Percentiles rank a stretch among this genome's conserved stretches.
These are phyloP conservation scores for Ormosia semicastrata DNA, from an alignment of 306 rosid genomes.

Conservation along the genomic window DNA sequence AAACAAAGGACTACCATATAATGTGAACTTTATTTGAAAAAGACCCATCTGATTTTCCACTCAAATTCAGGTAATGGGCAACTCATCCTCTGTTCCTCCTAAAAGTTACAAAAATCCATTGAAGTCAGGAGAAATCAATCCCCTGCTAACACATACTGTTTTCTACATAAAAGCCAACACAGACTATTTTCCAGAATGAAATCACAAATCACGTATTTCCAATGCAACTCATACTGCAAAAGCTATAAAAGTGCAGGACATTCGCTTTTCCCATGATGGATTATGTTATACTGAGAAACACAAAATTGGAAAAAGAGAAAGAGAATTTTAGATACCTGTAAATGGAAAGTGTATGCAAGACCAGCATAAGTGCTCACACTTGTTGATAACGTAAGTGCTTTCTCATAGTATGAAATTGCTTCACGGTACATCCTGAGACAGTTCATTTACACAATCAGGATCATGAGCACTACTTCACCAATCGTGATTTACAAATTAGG, in stretches of 20 bases:
- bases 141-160: neutral
- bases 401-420: constrained; percentile 83
- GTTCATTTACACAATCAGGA: constrained; percentile 20
- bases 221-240: neutral
- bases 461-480: constrained; percentile 10
- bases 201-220: neutral
- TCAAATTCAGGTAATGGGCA: neutral
- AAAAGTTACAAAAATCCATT: constrained; percentile 2
- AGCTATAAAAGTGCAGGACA: neutral
- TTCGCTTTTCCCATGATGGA: neutral
- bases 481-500: neutral
- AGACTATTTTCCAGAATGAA: neutral
- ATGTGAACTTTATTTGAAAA: neutral
- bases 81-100: neutral
- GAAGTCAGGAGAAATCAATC: neutral
- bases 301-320: neutral
- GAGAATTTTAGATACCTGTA: constrained; percentile 56
- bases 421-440: constrained; percentile 66
- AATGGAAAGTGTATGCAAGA: constrained; percentile 92
- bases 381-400: constrained; percentile 87
- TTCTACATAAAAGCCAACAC: neutral
- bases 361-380: constrained; percentile 95
- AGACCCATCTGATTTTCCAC: neutral
- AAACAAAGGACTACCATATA: neutral
- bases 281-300: neutral